phyloP scores from a whole-genome alignment of 2,329 filamentous ascomycete genomes.

The Venturia pyrina region DNA sequence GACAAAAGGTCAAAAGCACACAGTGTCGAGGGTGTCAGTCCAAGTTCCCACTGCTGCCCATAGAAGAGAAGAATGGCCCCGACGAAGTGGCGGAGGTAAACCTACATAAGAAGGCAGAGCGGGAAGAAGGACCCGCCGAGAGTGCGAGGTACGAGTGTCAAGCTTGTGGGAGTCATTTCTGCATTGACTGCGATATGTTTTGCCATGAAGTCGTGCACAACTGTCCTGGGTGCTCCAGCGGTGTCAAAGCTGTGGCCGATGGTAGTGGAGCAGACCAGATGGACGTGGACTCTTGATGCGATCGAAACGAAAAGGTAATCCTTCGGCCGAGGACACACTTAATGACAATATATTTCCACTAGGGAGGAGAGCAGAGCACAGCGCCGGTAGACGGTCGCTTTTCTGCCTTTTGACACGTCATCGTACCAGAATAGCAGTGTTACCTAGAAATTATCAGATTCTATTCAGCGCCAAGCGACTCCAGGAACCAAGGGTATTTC shows the following conservation, averaged over 20 bases:
- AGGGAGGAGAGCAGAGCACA: too few species aligned
- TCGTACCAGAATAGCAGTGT: too few species aligned
- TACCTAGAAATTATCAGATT: too few species aligned
- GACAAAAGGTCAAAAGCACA: slow-evolving; percentile 24
- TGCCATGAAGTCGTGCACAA: slow-evolving; percentile 92
- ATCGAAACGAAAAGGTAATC: background rate
- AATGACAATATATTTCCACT: too few species aligned
- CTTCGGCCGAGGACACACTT: too few species aligned
- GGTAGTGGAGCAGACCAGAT: background rate
- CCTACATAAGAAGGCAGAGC: slow-evolving; percentile 21
- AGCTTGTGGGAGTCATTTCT: slow-evolving; percentile 84
- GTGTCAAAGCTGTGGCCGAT: background rate
- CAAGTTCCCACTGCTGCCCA: slow-evolving; percentile 51
- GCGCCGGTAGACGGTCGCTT: too few species aligned
- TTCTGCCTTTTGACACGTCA: too few species aligned
- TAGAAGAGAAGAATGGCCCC: slow-evolving; percentile 10
- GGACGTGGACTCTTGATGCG: background rate
- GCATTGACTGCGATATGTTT: slow-evolving; percentile 95
- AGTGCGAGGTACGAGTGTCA: slow-evolving; percentile 87
- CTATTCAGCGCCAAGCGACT: too few species aligned
- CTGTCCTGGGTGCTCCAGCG: slow-evolving; percentile 73
- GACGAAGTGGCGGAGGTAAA: slow-evolving; percentile 20
- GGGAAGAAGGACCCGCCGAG: slow-evolving; percentile 57
- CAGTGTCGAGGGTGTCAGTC: slow-evolving; percentile 72
- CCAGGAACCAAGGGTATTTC: too few species aligned